Percentiles rank a stretch among this genome's conserved stretches.
These are phyloP conservation scores for Cercospora sojina DNA, from an alignment of 2,329 filamentous ascomycete species.

Conservation along the genomic window DNA sequence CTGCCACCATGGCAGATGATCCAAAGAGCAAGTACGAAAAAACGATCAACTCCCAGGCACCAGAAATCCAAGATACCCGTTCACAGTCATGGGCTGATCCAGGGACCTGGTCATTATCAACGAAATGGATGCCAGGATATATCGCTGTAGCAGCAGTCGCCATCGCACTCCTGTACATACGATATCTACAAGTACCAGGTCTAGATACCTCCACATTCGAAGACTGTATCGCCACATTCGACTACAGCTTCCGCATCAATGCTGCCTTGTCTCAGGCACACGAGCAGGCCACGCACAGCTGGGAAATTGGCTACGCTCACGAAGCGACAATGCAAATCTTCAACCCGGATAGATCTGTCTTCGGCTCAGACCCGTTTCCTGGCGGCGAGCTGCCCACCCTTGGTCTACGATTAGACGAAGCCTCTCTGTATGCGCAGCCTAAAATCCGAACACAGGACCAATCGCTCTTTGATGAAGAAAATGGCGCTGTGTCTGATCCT, in stretches of 20 bases:
- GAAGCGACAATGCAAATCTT: conserved; percentile 46
- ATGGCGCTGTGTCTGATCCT: conserved; percentile 45
- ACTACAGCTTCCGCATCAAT: conserved; percentile 32
- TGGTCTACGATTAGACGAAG: conserved; percentile 31
- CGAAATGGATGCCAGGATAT: conserved; percentile 25
- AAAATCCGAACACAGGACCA: conserved; percentile 36
- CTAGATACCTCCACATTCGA: conserved; percentile 26
- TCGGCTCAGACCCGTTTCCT: conserved; percentile 40
- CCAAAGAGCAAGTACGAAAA: background rate
- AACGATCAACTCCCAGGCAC: background rate
- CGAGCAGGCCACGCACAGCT: conserved; percentile 40
- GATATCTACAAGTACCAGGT: conserved; percentile 18
- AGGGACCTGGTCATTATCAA: conserved; percentile 25
- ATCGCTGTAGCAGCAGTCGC: conserved; percentile 18
- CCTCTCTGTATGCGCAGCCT: conserved; percentile 35
- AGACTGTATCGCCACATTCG: conserved; percentile 30
- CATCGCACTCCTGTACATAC: conserved; percentile 24
- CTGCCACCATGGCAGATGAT: conserved; percentile 4
- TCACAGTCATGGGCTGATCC: conserved; percentile 27
- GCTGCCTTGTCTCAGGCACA: conserved; percentile 34
- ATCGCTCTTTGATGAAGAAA: conserved; percentile 40
- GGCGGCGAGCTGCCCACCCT: conserved; percentile 32
- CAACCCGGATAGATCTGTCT: conserved; percentile 41
- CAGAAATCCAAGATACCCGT: background rate
- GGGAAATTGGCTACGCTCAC: conserved; percentile 45